phyloP scores from a whole-genome alignment of 345 rosid species.

The Gossypium stocksii region DNA sequence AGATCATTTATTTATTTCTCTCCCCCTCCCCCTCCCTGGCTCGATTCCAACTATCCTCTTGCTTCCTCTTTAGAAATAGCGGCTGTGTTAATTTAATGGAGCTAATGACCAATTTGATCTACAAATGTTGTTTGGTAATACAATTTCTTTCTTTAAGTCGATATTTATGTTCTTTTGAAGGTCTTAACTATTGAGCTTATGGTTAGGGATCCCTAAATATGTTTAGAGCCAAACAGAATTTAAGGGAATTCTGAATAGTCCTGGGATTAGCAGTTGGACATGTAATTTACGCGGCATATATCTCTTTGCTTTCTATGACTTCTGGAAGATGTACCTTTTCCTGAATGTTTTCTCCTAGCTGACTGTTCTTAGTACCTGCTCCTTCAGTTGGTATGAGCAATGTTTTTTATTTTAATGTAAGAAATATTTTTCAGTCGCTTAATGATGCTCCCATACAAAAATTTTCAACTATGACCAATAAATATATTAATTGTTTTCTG shows the following conservation, averaged over 20 bases:
- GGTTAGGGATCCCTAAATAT: not conserved
- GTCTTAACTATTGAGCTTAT: not conserved
- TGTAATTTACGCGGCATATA: not conserved
- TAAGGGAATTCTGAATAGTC: not conserved
- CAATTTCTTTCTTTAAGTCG: not conserved
- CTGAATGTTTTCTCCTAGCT: not conserved
- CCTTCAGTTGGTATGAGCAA: not conserved
- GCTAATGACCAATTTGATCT: not conserved
- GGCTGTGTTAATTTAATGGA: not conserved
- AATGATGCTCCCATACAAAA: not conserved
- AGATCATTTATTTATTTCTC: not conserved
- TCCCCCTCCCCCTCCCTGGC: not conserved
- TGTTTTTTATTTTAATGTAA: not conserved
- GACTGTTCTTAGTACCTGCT: not conserved
- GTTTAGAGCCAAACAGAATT: not conserved
- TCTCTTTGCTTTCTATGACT: not conserved
- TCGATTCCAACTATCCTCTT: not conserved
- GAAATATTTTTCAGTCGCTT: not conserved
- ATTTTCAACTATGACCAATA: not conserved
- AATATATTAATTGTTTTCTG: not conserved
- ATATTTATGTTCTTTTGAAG: not conserved
- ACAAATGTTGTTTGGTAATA: not conserved
- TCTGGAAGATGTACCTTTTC: not conserved
- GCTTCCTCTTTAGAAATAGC: not conserved
- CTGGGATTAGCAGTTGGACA: not conserved